Evolutionary conservation across 345 rosid species (phyloP), one percentile per base, ranked within the genome.

Genomic region (Populus simonii): DNA sequence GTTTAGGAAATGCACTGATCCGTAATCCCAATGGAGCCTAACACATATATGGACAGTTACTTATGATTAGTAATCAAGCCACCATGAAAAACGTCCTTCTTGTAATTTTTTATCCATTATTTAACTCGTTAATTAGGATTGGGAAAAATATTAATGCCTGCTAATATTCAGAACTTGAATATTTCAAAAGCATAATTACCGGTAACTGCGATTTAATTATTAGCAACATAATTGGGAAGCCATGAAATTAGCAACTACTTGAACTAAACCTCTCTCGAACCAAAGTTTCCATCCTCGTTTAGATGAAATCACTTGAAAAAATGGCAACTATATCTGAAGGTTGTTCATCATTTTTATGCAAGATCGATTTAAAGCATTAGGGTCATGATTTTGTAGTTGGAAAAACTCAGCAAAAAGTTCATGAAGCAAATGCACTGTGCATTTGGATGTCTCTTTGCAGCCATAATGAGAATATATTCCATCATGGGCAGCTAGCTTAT

Each of bases 401-500:
- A n/a, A 57, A 57, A 57, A 57, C 63, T 3, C 29, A n/a, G 63
- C 13, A 22, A 57, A n/a, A 57, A 22, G 63, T 11, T 57, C 63
- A 57, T n/a, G 27, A 57, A 1, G 63, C 63, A 8, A 3, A n/a
- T n/a, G 63, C 63, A 57, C 0, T 7, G 27, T n/a, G 5, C 63
- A 57, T 57, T 57, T 57, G 63, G 63, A 57, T 57, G 23, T 57
- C 63, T 8, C 0, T n/a, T n/a, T 55, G 61, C 25, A 55, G 0
- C 25, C 61, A 22, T 55, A 63, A 36, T 17, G 51, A 38, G 79
- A 68, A 76, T 68, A 76, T 76, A 55, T 76, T 76, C 79, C 8
- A 68, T 33, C 36, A 53, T 75, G 72, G 71, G 47, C 53, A 15
- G 53, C 53, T 17, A 38, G 36, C 9, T 8, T 45, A 31, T 74